These are phyloP conservation scores for Gynochthodes officinalis DNA, from an alignment of 257 asterid species.

Conservation along the genomic window DNA sequence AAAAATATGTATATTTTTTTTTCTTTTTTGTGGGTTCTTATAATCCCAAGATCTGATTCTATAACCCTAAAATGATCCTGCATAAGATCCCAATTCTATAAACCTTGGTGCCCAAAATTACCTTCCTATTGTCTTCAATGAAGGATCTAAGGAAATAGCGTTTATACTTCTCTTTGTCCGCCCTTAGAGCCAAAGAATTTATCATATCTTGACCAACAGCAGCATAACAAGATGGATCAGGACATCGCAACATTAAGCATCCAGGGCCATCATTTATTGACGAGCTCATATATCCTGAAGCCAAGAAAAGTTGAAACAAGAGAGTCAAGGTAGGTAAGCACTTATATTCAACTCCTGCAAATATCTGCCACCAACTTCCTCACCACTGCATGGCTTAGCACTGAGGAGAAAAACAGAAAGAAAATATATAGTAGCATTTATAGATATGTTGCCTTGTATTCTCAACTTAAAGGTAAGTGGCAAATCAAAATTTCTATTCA, in stretches of 20 bases:
- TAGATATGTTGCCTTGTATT: background rate
- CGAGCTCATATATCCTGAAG: constrained; percentile 71
- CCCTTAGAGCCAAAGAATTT: constrained; percentile 45
- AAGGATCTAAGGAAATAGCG: constrained; percentile 90
- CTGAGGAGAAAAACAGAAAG: background rate
- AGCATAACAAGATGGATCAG: constrained; percentile 76
- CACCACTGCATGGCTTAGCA: background rate
- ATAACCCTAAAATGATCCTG: too few species aligned
- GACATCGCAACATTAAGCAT: constrained; percentile 85
- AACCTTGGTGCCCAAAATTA: constrained; percentile 15
- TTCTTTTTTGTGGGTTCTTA: too few species aligned
- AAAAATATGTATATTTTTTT: too few species aligned
- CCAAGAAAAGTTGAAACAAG: constrained; percentile 25
- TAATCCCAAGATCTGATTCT: too few species aligned
- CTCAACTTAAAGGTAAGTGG: background rate
- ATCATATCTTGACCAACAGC: constrained; percentile 91
- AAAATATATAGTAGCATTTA: background rate
- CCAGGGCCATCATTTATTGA: constrained; percentile 92
- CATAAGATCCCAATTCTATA: too few species aligned
- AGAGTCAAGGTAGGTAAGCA: constrained; percentile 7
- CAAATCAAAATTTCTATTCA: background rate
- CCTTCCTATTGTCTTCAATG: constrained; percentile 94
- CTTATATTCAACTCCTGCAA: background rate
- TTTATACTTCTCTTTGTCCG: constrained; percentile 67
- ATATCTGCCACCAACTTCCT: background rate